Evolutionary conservation across 129 eudicot species (phyloP).

Genomic region (Flaveria linearis): DNA sequence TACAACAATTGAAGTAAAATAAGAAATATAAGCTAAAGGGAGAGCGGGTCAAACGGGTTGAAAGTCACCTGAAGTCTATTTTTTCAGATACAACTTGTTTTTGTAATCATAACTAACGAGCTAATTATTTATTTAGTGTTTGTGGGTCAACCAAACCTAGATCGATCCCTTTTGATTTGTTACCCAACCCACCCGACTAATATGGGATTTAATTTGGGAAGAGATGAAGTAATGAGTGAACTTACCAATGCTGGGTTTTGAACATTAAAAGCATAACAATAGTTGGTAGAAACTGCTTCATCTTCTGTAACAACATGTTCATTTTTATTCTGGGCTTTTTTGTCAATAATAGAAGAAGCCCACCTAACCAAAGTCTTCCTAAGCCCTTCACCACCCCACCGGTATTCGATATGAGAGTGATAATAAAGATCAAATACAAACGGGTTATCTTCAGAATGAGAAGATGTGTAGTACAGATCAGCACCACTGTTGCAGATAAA

Average conservation of each 20-base stretch:
- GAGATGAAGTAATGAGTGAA: slow-evolving; percentile 3
- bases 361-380: slow-evolving; percentile 91
- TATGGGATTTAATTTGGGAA: background rate
- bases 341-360: slow-evolving; percentile 66
- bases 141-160: background rate
- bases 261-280: slow-evolving; percentile 90
- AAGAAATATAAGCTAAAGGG: background rate
- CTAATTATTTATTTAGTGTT: background rate
- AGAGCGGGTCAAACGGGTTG: background rate
- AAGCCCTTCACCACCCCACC: slow-evolving; percentile 99
- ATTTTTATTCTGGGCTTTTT: slow-evolving; percentile 53
- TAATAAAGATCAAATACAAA: slow-evolving; percentile 87
- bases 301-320: slow-evolving; percentile 71
- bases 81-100: background rate
- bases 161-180: background rate
- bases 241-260: slow-evolving; percentile 73
- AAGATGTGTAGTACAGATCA: slow-evolving; percentile 82
- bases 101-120: background rate
- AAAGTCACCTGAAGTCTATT: background rate
- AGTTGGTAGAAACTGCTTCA: slow-evolving; percentile 80
- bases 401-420: slow-evolving; percentile 91
- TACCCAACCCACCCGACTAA: background rate
- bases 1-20: slow-evolving; percentile 35
- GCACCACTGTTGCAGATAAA: slow-evolving; percentile 96
- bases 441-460: slow-evolving; percentile 66